A percentile compares a stretch with the other conserved stretches of the same genome.
phyloP scores from a whole-genome alignment of 768 basidiomycete species.

The Ramaria sp. region DNA sequence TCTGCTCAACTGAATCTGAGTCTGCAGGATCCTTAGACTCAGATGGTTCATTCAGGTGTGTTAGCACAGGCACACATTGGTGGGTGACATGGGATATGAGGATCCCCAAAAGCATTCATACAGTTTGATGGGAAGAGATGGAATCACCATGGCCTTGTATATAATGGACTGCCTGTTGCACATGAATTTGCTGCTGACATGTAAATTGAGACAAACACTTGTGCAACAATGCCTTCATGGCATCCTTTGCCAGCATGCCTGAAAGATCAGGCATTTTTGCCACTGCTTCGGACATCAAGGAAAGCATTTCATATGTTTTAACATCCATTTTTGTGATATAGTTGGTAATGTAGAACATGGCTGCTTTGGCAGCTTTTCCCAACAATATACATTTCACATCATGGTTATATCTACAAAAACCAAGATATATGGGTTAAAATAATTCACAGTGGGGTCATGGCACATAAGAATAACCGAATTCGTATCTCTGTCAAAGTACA shows the following conservation, averaged over 20 bases:
- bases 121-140: background rate
- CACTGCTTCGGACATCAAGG: background rate
- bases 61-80: background rate
- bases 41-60: too few species aligned
- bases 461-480: constrained; percentile 23
- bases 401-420: too few species aligned
- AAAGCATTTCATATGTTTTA: too few species aligned
- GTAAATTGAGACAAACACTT: background rate
- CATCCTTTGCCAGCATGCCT: background rate
- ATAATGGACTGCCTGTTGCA: background rate
- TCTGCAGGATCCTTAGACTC: background rate
- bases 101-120: background rate
- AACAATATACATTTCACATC: too few species aligned
- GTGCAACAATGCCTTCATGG: background rate
- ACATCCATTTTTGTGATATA: too few species aligned
- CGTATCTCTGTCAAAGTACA: constrained; percentile 20
- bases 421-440: background rate
- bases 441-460: constrained; percentile 16
- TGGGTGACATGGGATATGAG: background rate
- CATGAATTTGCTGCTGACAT: background rate
- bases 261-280: background rate
- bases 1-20: background rate
- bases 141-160: background rate
- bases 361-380: too few species aligned
- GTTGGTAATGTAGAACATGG: too few species aligned